phyloP scores from a whole-genome alignment of 345 rosid genomes.

The Turritis glabra region DNA sequence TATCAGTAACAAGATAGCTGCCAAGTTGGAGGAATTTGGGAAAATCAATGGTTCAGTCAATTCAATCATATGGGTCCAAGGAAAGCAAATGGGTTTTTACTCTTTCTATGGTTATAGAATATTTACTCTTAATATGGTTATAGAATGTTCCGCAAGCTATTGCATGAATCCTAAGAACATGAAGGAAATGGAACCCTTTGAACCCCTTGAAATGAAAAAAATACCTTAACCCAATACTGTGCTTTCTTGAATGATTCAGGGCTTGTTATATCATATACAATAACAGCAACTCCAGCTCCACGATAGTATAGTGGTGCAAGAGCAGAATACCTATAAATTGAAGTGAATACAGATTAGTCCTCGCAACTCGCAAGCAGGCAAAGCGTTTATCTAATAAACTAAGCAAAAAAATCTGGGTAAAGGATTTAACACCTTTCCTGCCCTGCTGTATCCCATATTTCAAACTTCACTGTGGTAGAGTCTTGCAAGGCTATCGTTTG shows the following conservation, averaged over 20 bases:
- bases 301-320: constrained; percentile 96
- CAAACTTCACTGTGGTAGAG: constrained; percentile 95
- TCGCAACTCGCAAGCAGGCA: neutral
- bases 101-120: neutral
- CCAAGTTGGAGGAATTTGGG: neutral
- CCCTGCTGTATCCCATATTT: constrained; percentile 99
- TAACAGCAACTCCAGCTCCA: constrained; percentile 94
- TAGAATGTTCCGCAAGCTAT: no score
- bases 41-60: neutral
- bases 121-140: neutral
- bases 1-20: neutral
- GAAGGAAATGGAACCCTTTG: neutral
- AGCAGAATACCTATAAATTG: constrained; percentile 76
- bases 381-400: constrained; percentile 9
- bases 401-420: constrained; percentile 15
- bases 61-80: neutral
- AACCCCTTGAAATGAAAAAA: no score
- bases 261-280: constrained; percentile 96
- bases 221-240: constrained; percentile 98
- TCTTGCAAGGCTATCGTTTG: constrained; percentile 97
- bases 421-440: constrained; percentile 76
- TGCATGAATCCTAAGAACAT: neutral
- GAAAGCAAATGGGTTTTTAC: neutral
- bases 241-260: constrained; percentile 91
- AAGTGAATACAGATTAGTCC: neutral